phyloP scores from a whole-genome alignment of 331 rosid species.

The Prunus yedoensis region DNA sequence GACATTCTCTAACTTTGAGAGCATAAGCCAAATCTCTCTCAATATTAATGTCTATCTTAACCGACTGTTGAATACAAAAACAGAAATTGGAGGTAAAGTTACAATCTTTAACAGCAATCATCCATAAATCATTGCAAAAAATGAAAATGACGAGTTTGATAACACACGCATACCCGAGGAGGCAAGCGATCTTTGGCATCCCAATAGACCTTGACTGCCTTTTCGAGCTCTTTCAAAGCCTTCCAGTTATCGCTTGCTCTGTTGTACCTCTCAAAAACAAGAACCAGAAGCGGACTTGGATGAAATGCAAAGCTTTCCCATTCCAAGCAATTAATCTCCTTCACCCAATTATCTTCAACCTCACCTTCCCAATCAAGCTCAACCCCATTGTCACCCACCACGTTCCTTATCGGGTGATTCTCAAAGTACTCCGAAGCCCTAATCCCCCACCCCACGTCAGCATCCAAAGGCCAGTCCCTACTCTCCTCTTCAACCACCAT shows the following conservation, averaged over 20 bases:
- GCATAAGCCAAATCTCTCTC: conserved; percentile 92
- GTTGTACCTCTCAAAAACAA: conserved; percentile 79
- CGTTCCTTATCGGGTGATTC: conserved; percentile 71
- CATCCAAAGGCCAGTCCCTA: conserved; percentile 78
- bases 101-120: background rate
- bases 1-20: conserved; percentile 68
- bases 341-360: conserved; percentile 82
- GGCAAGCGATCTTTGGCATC: conserved; percentile 79
- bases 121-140: background rate
- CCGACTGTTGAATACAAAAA: conserved; percentile 39
- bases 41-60: conserved; percentile 80
- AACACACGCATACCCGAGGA: conserved; percentile 57
- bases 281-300: conserved; percentile 86
- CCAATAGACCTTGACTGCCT: conserved; percentile 80
- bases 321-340: conserved; percentile 87
- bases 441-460: conserved; percentile 90
- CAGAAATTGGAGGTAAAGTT: background rate
- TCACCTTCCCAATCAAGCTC: conserved; percentile 97
- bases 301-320: conserved; percentile 94
- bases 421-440: conserved; percentile 92
- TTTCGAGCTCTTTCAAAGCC: conserved; percentile 84
- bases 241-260: conserved; percentile 85
- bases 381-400: conserved; percentile 68
- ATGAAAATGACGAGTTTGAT: background rate
- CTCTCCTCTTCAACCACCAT: conserved; percentile 81